Evolutionary conservation across 768 basidiomycete genomes (phyloP).

Genomic region (Hirschioporus abietinus): DNA sequence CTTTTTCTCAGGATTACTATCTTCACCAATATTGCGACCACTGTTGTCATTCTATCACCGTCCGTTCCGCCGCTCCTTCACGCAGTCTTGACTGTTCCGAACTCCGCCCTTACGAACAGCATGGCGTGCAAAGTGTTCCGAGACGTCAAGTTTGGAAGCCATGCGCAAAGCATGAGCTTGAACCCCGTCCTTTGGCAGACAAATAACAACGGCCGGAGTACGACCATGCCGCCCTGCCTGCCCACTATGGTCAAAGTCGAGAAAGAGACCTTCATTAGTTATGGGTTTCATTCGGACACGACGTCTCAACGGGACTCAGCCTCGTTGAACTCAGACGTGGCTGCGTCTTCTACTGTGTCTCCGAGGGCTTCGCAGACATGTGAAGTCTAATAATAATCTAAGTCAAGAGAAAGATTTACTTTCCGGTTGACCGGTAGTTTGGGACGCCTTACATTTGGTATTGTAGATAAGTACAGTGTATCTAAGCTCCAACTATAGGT

Average conservation of each 20-base stretch:
- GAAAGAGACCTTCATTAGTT: not conserved
- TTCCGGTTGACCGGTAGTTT: too few species aligned
- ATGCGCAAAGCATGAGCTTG: not conserved
- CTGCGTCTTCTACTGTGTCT: not conserved
- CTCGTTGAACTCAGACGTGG: not conserved
- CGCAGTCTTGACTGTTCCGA: conserved; percentile 24
- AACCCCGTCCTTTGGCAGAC: not conserved
- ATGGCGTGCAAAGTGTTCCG: conserved; percentile 32
- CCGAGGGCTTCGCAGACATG: too few species aligned
- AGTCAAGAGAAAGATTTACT: too few species aligned
- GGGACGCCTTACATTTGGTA: too few species aligned
- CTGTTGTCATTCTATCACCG: conserved; percentile 8
- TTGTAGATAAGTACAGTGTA: too few species aligned
- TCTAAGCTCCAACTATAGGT: too few species aligned
- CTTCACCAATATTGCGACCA: conserved; percentile 8
- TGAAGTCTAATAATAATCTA: too few species aligned
- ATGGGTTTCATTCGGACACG: not conserved
- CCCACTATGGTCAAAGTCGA: not conserved
- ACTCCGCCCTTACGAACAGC: conserved; percentile 23
- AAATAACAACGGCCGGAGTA: not conserved
- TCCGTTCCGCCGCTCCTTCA: conserved; percentile 20
- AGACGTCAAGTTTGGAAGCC: conserved; percentile 21
- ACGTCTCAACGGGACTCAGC: not conserved
- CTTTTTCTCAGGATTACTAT: conserved; percentile 8
- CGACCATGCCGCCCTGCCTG: not conserved